Conservation (phyloP, 2,329 filamentous ascomycete genomes). For the Trichophyton rubrum region DNA sequence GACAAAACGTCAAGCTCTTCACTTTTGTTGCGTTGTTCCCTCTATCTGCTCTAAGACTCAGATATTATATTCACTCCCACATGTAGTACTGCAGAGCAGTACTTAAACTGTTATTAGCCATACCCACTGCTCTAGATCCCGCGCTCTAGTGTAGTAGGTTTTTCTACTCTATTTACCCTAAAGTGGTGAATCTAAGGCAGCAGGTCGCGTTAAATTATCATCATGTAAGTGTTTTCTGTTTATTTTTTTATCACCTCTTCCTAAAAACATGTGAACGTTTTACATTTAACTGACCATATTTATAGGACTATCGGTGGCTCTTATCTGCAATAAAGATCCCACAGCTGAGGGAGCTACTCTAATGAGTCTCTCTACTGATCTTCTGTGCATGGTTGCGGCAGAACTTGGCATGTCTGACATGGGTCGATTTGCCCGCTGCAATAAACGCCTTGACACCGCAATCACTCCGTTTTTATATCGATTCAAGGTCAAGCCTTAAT, state of each 20-base stretch:
- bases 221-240: background rate
- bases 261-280: background rate
- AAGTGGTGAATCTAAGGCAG: background rate
- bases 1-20: background rate
- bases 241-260: background rate
- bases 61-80: background rate
- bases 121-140: too few relatives aligned
- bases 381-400: background rate
- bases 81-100: too few relatives aligned
- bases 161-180: background rate
- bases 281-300: background rate
- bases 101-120: too few relatives aligned
- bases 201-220: background rate
- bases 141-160: background rate
- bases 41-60: too few relatives aligned
- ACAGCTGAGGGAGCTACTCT: background rate
- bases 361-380: background rate
- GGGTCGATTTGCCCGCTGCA: background rate
- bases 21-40: background rate
- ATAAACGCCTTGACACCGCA: background rate
- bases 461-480: background rate
- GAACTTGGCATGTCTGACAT: background rate
- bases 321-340: background rate
- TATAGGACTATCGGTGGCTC: background rate
- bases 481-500: background rate